phyloP scores from a whole-genome alignment of 2,329 filamentous ascomycete genomes.

The Alternaria arborescens region DNA sequence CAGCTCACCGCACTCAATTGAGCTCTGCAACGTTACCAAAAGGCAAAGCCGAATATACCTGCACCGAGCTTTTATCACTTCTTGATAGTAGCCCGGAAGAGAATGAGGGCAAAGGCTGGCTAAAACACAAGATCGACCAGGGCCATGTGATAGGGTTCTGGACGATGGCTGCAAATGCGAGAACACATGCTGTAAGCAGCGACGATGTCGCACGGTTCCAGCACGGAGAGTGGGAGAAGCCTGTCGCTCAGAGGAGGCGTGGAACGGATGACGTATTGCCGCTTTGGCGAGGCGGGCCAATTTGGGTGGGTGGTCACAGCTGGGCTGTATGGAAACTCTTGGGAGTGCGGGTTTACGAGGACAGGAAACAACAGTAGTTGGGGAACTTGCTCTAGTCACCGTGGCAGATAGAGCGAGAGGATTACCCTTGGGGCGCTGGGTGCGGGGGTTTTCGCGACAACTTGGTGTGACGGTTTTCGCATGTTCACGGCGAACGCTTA shows the following conservation, averaged over 20 bases:
- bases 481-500: not conserved
- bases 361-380: slow-evolving; percentile 15
- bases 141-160: slow-evolving; percentile 34
- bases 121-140: slow-evolving; percentile 30
- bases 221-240: slow-evolving; percentile 32
- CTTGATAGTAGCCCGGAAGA: not conserved
- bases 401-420: not conserved
- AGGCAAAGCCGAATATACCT: slow-evolving; percentile 26
- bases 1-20: slow-evolving; percentile 29
- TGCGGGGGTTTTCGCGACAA: not conserved
- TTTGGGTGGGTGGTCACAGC: slow-evolving; percentile 30
- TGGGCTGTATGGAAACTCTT: slow-evolving; percentile 31
- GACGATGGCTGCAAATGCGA: slow-evolving; percentile 28
- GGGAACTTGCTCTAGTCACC: not conserved
- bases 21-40: slow-evolving; percentile 13
- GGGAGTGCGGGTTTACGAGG: slow-evolving; percentile 30
- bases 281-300: slow-evolving; percentile 35
- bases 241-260: slow-evolving; percentile 21
- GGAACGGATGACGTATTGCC: slow-evolving; percentile 28
- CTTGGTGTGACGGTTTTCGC: not conserved
- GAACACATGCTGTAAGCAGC: slow-evolving; percentile 28
- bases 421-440: not conserved
- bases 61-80: slow-evolving; percentile 26
- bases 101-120: slow-evolving; percentile 17
- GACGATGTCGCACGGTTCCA: slow-evolving; percentile 33